Evolutionary conservation across 73 alveolate species (phyloP), one percentile per base, ranked within the genome.

Genomic region (Tetrahymena malaccensis): DNA sequence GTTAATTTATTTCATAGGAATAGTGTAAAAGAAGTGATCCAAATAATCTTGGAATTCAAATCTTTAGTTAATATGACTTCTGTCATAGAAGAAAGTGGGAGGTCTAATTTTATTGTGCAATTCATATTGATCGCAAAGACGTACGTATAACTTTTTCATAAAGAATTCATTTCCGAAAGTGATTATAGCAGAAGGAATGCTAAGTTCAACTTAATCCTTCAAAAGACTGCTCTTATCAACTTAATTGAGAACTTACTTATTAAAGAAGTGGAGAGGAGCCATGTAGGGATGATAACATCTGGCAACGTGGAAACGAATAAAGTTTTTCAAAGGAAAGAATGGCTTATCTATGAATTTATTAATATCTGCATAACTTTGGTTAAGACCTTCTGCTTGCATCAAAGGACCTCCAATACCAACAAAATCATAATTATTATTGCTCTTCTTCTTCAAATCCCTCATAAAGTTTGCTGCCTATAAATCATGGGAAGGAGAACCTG

Each of bases 111-210:
- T 93, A 35, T 95, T 95, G 94, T 85, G 94, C 43, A 50, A 58
- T 33, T 93, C 95, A 55, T 95, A 95, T 34, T 85, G 55, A 25
- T 85, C 95, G 38, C 97, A 85, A 37, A 95, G 84, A 85, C 94
- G 93, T 43, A 85, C 84, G 35, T 95, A 95, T 89, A 95, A 85
- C 33, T 56, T 43, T 16, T 43, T 95, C 97, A 95, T 95, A 83
- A 95, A 95, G 95, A 95, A 95, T 57, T 95, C 97, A 89, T 95
- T 95, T 27, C 94, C 97, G 31, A 95, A 95, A 89, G 94, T 95
- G 31, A 95, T 34, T 33, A 95, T 85, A 85, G 97, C 97, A 35
- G 57, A 43, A 43, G 97, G 97, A 27, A 85, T 93, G 16, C 33
- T 43, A n/a, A 84, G 56, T 50, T 95, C 85, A 50, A 95, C 94